Evolutionary conservation across 257 asterid genomes (phyloP).

Genomic region (Solanum ahanhuiri): DNA sequence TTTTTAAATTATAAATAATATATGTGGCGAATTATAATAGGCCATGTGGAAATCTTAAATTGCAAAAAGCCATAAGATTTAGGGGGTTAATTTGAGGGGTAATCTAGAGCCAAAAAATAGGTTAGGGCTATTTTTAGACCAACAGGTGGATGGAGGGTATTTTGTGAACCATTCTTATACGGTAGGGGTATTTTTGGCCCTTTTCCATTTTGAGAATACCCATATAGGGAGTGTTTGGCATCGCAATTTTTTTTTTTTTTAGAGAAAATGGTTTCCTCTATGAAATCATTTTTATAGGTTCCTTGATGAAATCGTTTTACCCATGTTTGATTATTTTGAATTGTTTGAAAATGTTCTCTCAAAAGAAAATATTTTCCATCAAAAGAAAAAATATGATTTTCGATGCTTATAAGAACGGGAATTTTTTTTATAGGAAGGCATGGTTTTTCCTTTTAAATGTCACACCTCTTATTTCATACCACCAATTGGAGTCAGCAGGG

Average conservation of each 20-base stretch:
- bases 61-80: neutral
- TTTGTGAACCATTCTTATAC: neutral
- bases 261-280: neutral
- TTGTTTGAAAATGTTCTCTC: neutral
- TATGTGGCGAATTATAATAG: neutral
- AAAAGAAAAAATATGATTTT: neutral
- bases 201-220: neutral
- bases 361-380: neutral
- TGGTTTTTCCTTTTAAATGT: neutral
- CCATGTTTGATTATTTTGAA: neutral
- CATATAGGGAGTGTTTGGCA: too few relatives aligned
- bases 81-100: neutral
- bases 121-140: neutral
- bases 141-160: neutral
- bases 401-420: neutral
- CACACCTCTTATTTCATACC: neutral
- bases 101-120: neutral
- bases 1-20: too few relatives aligned
- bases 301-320: neutral
- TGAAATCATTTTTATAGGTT: neutral
- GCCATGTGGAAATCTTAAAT: neutral
- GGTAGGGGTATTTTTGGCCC: neutral
- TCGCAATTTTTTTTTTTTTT: too few relatives aligned
- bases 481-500: neutral
- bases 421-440: neutral